Evolutionary conservation across 768 basidiomycete species (phyloP).

Genomic region (Phylloporus scabripes): DNA sequence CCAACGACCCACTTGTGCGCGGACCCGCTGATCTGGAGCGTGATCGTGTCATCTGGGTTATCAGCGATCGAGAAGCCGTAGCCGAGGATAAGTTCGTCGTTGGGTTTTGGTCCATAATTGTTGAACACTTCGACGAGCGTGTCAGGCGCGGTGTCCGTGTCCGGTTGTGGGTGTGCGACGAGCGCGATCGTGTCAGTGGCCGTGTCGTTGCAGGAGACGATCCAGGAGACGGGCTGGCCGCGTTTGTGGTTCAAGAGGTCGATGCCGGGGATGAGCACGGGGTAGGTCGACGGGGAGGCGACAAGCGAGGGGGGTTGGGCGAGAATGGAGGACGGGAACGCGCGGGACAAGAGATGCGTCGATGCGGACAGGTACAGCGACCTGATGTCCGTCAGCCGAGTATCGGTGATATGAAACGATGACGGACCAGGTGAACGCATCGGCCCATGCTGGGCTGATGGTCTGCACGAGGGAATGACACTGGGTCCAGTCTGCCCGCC

Average conservation of each 20-base stretch:
- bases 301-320: conserved; percentile 49
- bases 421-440: conserved; percentile 62
- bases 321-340: conserved; percentile 83
- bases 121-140: conserved; percentile 56
- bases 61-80: conserved; percentile 81
- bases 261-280: conserved; percentile 81
- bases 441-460: conserved; percentile 39
- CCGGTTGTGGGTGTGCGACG: conserved; percentile 43
- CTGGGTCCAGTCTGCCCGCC: conserved; percentile 57
- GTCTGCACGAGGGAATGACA: conserved; percentile 41
- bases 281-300: conserved; percentile 49
- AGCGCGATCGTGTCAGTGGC: conserved; percentile 47
- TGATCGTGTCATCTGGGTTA: conserved; percentile 85
- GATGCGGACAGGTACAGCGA: conserved; percentile 63
- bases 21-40: conserved; percentile 65
- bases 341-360: conserved; percentile 80
- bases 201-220: conserved; percentile 41
- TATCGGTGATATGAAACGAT: background rate
- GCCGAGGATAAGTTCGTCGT: conserved; percentile 83
- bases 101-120: conserved; percentile 90
- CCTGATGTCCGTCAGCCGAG: conserved; percentile 37
- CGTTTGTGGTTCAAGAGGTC: conserved; percentile 86
- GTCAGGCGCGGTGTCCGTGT: background rate
- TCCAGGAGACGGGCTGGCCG: conserved; percentile 78
- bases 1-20: conserved; percentile 57